Evolutionary conservation across 2,329 filamentous ascomycete species (phyloP), one percentile per base, ranked within the genome.

Genomic region (Gaeumannomyces sp.): DNA sequence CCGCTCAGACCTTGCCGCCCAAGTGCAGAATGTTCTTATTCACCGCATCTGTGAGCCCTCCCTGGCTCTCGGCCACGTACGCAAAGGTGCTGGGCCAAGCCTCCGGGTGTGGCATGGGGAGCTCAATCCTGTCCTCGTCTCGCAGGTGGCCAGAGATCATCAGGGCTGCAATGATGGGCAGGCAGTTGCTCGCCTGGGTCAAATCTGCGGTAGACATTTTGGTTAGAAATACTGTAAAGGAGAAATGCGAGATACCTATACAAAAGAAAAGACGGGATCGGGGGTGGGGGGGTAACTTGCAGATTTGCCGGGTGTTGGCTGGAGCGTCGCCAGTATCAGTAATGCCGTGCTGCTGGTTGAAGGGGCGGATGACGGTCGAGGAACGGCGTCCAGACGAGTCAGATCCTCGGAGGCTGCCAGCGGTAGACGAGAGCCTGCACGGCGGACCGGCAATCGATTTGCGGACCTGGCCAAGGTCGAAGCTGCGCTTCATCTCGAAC

Each of bases 81-180:
- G 76, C 74, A n/a, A 85, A 75, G 0, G 85, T 86, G 64, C 83
- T 79, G 2, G 72, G 70, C 85, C 85, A 89, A 10, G 76, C 80
- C 62, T 80, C 79, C 1, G 85, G 85, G 65, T 82, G 77, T 1
- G 85, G 85, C 64, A 89, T 68, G 0, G 85, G 85, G 13, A 88
- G 74, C 67, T 87, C 84, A 63, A 89, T 76, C 2, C 76, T 75
- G 69, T 87, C 85, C 33, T 83, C 81, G 29, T 77, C 76, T 19
- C 74, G 73, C 28, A 87, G 77, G 68, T 82, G 77, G 5, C 81
- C 79, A 0, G 83, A 86, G 45, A 83, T 75, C 68, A 89, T 81
- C 60, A 88, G 73, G 1, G 81, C 78, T 0, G 81, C 83, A 7
- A 88, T 73, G 0, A 84, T 79, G 2, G 85, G 86, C 4, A 87